Percentiles rank a stretch among this genome's conserved stretches.
Evolutionary conservation across 2,329 filamentous ascomycete genomes (phyloP).

Genomic region (Colletotrichum cuscutae): DNA sequence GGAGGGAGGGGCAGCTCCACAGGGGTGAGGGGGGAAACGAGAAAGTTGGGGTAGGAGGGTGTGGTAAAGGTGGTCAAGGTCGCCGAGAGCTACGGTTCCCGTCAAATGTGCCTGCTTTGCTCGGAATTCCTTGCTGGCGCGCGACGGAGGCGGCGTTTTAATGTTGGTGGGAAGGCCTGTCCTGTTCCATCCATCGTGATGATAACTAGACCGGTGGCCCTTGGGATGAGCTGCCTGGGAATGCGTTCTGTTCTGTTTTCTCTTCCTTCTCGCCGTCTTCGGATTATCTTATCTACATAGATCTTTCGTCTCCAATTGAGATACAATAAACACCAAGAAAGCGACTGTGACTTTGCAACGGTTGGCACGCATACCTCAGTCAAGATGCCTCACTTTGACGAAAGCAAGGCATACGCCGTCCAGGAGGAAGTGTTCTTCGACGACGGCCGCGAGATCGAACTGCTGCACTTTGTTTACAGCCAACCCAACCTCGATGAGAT

Average conservation of each 20-base stretch:
- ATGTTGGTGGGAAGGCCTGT: neutral
- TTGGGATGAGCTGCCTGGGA: neutral
- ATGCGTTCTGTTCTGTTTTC: neutral
- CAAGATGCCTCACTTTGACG: conserved; percentile 43
- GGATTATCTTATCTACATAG: neutral
- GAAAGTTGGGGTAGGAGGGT: neutral
- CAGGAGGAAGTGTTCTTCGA: conserved; percentile 64
- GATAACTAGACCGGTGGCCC: neutral
- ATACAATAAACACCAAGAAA: neutral
- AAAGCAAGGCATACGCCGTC: conserved; percentile 51
- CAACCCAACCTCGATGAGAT: conserved; percentile 71
- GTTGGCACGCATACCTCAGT: no score
- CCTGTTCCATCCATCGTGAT: conserved; percentile 16
- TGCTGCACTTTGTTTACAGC: conserved; percentile 75
- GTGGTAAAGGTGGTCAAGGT: conserved; percentile 1
- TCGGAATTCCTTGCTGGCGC: conserved; percentile 8
- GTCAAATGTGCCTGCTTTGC: conserved; percentile 10
- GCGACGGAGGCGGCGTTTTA: conserved; percentile 35
- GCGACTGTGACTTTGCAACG: neutral
- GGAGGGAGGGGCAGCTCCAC: neutral
- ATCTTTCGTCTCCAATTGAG: neutral
- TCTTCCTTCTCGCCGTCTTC: neutral
- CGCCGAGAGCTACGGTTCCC: conserved; percentile 29
- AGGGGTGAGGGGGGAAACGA: neutral
- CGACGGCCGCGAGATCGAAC: conserved; percentile 79